These are phyloP conservation scores for Entoloma clypeatum DNA, from an alignment of 1,284 basidiomycete species.

Conservation along the genomic window DNA sequence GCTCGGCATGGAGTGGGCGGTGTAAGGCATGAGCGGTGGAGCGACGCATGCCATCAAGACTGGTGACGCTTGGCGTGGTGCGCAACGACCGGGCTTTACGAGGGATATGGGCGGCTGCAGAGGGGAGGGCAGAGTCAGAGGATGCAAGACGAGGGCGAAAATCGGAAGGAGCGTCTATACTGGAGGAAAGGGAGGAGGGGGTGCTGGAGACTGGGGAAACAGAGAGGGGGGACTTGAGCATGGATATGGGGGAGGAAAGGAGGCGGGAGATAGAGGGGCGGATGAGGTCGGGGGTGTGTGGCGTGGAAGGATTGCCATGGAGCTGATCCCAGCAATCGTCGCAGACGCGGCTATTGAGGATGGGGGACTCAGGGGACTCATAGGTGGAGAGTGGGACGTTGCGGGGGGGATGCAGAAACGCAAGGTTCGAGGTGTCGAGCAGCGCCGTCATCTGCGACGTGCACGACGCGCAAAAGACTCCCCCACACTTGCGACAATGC, in stretches of 20 bases:
- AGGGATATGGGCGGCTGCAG: constrained; percentile 24
- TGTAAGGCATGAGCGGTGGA: constrained; percentile 28
- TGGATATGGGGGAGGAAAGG: constrained; percentile 37
- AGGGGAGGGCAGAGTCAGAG: constrained; percentile 16
- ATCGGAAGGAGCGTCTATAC: constrained; percentile 19
- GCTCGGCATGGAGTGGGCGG: constrained; percentile 30
- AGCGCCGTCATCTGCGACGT: constrained; percentile 53
- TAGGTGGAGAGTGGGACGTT: constrained; percentile 53
- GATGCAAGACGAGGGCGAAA: constrained; percentile 11
- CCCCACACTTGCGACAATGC: constrained; percentile 80
- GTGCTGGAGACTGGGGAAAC: constrained; percentile 18
- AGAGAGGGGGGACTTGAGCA: constrained; percentile 30
- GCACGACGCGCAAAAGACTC: constrained; percentile 65
- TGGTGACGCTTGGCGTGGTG: constrained; percentile 31
- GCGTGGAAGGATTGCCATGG: constrained; percentile 45
- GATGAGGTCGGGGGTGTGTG: constrained; percentile 42
- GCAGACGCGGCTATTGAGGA: constrained; percentile 52
- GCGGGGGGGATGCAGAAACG: constrained; percentile 65
- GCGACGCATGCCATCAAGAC: constrained; percentile 27
- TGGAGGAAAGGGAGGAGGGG: constrained; percentile 23
- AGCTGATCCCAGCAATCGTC: constrained; percentile 72
- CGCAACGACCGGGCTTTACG: constrained; percentile 31
- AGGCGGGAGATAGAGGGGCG: constrained; percentile 33
- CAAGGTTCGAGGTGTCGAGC: constrained; percentile 63
- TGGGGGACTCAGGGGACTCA: constrained; percentile 52